A percentile compares a stretch with the other conserved stretches of the same genome.
phyloP scores from a whole-genome alignment of 768 basidiomycete genomes.

The Boletales sp. region DNA sequence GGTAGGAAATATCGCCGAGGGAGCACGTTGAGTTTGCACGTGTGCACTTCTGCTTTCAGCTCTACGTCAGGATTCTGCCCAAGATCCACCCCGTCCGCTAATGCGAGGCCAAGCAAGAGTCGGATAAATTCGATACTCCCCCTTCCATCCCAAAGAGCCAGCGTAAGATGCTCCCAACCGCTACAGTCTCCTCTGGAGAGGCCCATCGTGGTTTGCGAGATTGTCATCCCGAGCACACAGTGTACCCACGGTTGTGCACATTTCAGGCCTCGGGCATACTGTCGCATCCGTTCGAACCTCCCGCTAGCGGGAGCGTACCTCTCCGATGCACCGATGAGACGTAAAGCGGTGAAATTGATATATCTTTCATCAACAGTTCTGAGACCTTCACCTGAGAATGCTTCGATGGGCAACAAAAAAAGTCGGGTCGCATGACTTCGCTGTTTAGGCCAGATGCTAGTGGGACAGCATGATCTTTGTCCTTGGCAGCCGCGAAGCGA shows the following conservation, averaged over 20 bases:
- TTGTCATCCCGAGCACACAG: not conserved
- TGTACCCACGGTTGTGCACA: constrained; percentile 8
- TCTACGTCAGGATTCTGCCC: not conserved
- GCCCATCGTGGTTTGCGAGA: not conserved
- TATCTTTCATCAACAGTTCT: not conserved
- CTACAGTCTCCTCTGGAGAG: constrained; percentile 6
- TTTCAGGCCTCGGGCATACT: not conserved
- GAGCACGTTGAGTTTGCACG: not conserved
- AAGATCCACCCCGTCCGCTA: not conserved
- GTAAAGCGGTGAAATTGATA: not conserved
- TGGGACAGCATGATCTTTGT: constrained; percentile 10
- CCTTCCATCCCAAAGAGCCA: not conserved
- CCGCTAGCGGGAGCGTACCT: not conserved
- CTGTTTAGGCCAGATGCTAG: constrained; percentile 29
- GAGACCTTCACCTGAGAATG: not conserved
- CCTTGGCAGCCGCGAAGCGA: constrained; percentile 1
- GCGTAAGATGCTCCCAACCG: not conserved
- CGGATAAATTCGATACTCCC: constrained; percentile 5
- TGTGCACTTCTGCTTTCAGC: not conserved
- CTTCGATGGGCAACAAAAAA: constrained; percentile 1
- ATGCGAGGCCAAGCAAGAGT: not conserved
- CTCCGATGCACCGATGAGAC: not conserved
- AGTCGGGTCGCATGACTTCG: constrained; percentile 4
- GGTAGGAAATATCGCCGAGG: too few relatives aligned
- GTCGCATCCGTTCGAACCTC: not conserved